Base-by-base conservation (phyloP, 176 grass and related monocot genomes). In the Oryza punctata region DNA sequence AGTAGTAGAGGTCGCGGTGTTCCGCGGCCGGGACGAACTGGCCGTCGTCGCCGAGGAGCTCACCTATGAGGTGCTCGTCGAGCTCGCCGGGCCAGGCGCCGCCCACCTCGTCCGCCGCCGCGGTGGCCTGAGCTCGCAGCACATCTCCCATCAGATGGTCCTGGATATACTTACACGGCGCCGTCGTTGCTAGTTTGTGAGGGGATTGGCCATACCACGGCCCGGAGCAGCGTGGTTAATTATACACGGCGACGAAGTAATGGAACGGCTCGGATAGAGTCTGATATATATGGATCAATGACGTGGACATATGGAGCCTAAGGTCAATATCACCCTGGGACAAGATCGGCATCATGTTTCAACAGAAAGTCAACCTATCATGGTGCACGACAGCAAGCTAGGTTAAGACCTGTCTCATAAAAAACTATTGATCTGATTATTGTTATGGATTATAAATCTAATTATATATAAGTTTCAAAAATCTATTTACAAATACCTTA, bases 61-160 rank as follows among this genome's bases (percentile, higher is more conserved):
- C 90, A 57, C 79, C 69, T 82, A 92, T 77, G 87, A 92, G 87
- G 86, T 92, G 83, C 65, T 89, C 87, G 75, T 86, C 87, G 33
- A 89, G 63, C 50, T 86, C 90, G 37, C 33, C 43, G 27, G 87
- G 87, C 87, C 87, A 89, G 75, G 80, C 24, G 24, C 24, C 32
- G 24, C 24, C 50, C 64, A 41, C 29, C 35, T 49, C 68, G 32
- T 49, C 75, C 64, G 19, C 46, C 18, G 30, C 7, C 13, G 73
- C 41, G 27, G 46, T 23, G 68, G 59, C 44, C 43, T 71, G 27
- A 78, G 26, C 45, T 52, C 71, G 75, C 28, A 24, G 68, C 60
- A 3, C 47, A 18, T 75, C 74, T 64, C 49, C 84, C 80, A 83
- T 90, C 69, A 54, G n/a, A 59, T 47, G 24, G 49, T 59, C n/a